phyloP scores from a whole-genome alignment of 73 alveolate genomes.

The Durusdinium trenchii region DNA sequence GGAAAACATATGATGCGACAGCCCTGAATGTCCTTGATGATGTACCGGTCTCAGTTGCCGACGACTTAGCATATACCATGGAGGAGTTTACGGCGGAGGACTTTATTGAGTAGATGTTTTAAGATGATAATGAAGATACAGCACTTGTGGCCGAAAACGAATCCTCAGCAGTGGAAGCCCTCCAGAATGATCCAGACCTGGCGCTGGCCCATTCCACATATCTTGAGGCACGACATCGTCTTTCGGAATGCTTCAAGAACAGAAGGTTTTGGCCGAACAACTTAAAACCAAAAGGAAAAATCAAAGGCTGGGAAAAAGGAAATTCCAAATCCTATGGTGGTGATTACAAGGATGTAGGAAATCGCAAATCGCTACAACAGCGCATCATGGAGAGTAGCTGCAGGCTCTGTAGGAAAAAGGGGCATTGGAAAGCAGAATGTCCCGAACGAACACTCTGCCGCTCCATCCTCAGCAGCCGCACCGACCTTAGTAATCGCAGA shows the following conservation, averaged over 20 bases:
- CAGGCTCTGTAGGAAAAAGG: not conserved
- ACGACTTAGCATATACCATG: not conserved
- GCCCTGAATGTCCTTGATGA: not conserved
- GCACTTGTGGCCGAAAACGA: not conserved
- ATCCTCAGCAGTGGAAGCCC: not conserved
- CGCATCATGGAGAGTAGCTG: not conserved
- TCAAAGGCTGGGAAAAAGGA: not conserved
- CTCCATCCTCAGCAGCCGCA: too few relatives aligned
- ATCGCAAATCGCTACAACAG: not conserved
- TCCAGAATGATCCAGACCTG: not conserved
- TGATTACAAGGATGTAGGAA: not conserved
- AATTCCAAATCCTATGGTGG: not conserved
- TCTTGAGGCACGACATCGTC: not conserved
- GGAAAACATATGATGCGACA: not conserved
- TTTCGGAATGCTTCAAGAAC: not conserved
- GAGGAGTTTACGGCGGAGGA: not conserved
- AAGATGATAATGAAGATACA: not conserved
- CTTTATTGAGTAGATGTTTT: not conserved
- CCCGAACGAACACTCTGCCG: too few relatives aligned
- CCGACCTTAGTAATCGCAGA: too few relatives aligned
- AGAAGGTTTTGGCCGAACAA: not conserved
- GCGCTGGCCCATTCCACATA: not conserved
- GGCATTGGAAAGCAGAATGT: conserved; percentile 4
- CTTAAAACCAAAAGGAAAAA: not conserved
- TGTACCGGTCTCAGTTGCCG: not conserved